phyloP scores from a whole-genome alignment of 768 basidiomycete genomes.

The Mycena crocata region DNA sequence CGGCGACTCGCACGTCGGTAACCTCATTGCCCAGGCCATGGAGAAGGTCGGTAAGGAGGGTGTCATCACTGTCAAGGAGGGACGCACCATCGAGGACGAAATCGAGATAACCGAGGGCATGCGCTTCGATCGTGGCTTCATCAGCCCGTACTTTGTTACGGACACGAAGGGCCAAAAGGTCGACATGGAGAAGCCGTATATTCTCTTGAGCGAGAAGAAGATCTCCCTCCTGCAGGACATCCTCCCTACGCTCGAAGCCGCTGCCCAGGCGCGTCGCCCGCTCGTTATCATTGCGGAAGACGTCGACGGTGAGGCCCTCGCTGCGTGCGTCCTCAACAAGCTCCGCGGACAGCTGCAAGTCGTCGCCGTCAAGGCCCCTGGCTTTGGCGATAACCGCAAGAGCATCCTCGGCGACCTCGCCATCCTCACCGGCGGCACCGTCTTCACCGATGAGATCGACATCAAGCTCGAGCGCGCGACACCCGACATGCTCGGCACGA shows the following conservation, averaged over 20 bases:
- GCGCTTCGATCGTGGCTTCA: slow-evolving; percentile 99
- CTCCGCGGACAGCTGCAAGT: slow-evolving; percentile 97
- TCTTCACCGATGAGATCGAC: slow-evolving; percentile 97
- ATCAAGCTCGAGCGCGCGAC: slow-evolving; percentile 96
- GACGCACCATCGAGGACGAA: slow-evolving; percentile 97
- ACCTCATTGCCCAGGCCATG: slow-evolving; percentile 98
- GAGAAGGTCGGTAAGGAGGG: slow-evolving; percentile 99
- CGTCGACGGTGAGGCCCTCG: slow-evolving; percentile 96
- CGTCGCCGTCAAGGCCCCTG: slow-evolving; percentile 94
- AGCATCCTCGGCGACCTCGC: slow-evolving; percentile 96
- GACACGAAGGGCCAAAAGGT: slow-evolving; percentile 96
- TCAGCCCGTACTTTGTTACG: slow-evolving; percentile 98
- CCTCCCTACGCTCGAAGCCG: slow-evolving; percentile 88
- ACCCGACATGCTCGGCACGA: slow-evolving; percentile 88
- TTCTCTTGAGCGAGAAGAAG: slow-evolving; percentile 98
- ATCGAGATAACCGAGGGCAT: slow-evolving; percentile 99
- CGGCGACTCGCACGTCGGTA: slow-evolving; percentile 88
- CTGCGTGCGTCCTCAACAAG: slow-evolving; percentile 99
- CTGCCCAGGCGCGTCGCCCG: slow-evolving; percentile 86
- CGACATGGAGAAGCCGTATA: slow-evolving; percentile 96
- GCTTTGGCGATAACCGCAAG: slow-evolving; percentile 99
- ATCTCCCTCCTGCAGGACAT: slow-evolving; percentile 95
- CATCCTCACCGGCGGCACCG: slow-evolving; percentile 96
- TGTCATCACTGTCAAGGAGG: slow-evolving; percentile 99
- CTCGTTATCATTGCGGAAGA: slow-evolving; percentile 98